Evolutionary conservation across 1,284 basidiomycete genomes (phyloP), one percentile per base, ranked within the genome.

Genomic region (Moniliophthora roreri): DNA sequence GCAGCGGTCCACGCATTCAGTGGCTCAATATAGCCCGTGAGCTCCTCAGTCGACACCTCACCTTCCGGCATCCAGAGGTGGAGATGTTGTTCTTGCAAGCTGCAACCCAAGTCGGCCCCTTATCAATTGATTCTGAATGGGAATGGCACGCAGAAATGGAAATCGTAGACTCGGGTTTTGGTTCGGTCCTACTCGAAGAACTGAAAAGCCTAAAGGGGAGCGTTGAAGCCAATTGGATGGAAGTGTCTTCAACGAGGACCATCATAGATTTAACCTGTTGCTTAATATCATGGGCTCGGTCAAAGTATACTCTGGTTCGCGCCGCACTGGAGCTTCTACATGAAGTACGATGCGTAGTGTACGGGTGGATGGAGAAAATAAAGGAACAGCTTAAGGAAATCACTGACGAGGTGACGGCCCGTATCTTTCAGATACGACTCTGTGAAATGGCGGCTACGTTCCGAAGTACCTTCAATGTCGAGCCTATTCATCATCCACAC

Each of bases 11-110:
- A 7, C 59, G 58, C 1, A 55, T 81, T 0, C 80, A 81, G 44
- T 81, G 79, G 79, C 56, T 74, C 37, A 82, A 81, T 53, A 72
- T 81, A 13, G 60, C 69, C 6, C 66, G 72, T n/a, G 77, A 76
- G 55, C 55, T 81, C 13, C 62, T 64, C 8, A 65, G 67, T 13
- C 63, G 66, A 28, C 56, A 57, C 0, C 58, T 81, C 34, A 69
- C 64, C 0, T 73, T 79, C 46, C 58, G 63, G 23, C 56, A 62
- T 3, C 62, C 67, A 3, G 75, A 71, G 21, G 76, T 81, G 0
- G 66, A 74, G 50, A 42, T 64, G 1, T 63, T 82, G 2, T 16
- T 79, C 2, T 62, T 59, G 10, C 77, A 79, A 50, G 69, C 76
- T 23, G 68, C 66, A 4, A 74, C 66, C 59, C 77, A 81, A 53